Evolutionary conservation across 2,329 filamentous ascomycete species (phyloP).

Genomic region (Ophiostoma tasmaniense): DNA sequence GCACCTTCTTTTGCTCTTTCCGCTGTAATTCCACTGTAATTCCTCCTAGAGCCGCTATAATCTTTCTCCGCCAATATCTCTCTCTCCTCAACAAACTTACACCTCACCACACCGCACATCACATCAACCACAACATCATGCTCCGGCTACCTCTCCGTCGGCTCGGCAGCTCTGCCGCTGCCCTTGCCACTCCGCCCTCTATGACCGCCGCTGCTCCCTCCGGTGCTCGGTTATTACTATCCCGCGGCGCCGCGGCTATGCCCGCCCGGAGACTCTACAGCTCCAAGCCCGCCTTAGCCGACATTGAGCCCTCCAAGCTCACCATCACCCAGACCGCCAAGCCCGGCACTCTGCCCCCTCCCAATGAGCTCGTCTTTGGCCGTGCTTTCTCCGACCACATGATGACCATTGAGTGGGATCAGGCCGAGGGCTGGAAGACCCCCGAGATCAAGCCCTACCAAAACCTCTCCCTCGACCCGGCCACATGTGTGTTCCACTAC

Average conservation of each 20-base stretch:
- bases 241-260: constrained; percentile 8
- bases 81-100: not conserved
- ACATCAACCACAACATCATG: constrained; percentile 28
- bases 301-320: constrained; percentile 71
- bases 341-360: constrained; percentile 65
- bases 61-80: not conserved
- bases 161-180: constrained; percentile 27
- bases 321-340: constrained; percentile 63
- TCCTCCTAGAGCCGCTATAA: not conserved
- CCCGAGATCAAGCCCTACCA: constrained; percentile 88
- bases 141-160: constrained; percentile 38
- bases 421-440: constrained; percentile 70
- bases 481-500: constrained; percentile 97
- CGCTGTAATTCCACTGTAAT: not conserved
- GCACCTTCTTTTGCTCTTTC: not conserved
- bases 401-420: constrained; percentile 90
- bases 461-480: constrained; percentile 91
- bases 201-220: constrained; percentile 7
- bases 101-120: constrained; percentile 14
- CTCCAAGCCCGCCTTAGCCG: constrained; percentile 44
- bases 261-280: constrained; percentile 39
- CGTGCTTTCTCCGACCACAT: constrained; percentile 95
- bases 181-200: constrained; percentile 20
- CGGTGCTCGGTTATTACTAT: constrained; percentile 16
- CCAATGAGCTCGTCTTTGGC: constrained; percentile 82